These are phyloP conservation scores for Sphagnum fallax DNA, from an alignment of 228 moss, liverwort and hornwort species.

Conservation along the genomic window DNA sequence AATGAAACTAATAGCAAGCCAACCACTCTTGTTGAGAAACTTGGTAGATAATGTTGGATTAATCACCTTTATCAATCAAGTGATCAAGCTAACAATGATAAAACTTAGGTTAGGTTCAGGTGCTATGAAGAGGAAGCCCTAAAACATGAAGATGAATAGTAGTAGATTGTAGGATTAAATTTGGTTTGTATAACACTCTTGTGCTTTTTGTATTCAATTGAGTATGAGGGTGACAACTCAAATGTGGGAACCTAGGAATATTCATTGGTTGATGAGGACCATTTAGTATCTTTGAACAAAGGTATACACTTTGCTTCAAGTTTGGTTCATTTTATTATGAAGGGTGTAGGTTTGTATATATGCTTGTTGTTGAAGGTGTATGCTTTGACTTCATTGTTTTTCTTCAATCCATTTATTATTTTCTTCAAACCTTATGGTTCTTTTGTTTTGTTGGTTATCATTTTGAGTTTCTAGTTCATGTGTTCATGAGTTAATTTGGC, in stretches of 20 bases:
- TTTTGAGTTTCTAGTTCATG: too few relatives aligned
- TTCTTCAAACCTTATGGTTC: too few relatives aligned
- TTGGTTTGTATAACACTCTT: conserved; percentile 71
- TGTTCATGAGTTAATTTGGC: too few relatives aligned
- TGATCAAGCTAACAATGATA: conserved; percentile 16
- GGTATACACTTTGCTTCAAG: conserved; percentile 3
- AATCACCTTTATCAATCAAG: conserved; percentile 20
- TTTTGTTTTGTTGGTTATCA: too few relatives aligned
- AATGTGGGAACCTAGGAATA: conserved; percentile 58
- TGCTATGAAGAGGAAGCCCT: conserved; percentile 6
- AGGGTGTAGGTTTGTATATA: too few relatives aligned
- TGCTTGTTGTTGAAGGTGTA: too few relatives aligned
- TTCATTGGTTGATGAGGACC: conserved; percentile 42
- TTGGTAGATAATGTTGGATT: conserved; percentile 30
- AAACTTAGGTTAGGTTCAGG: conserved; percentile 12
- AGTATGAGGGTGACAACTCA: conserved; percentile 27
- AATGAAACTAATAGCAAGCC: conserved; percentile 39
- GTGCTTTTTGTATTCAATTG: conserved; percentile 52
- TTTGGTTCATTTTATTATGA: too few relatives aligned
- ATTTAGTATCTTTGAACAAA: conserved; percentile 31
- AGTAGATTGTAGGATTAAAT: conserved; percentile 37
- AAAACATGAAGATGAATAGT: conserved; percentile 13
- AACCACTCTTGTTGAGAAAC: conserved; percentile 33
- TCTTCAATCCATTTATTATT: too few relatives aligned
- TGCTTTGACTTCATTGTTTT: too few relatives aligned